Percentiles rank a stretch among this genome's conserved stretches.
phyloP scores from a whole-genome alignment of 306 rosid species.

The Glycine soja region DNA sequence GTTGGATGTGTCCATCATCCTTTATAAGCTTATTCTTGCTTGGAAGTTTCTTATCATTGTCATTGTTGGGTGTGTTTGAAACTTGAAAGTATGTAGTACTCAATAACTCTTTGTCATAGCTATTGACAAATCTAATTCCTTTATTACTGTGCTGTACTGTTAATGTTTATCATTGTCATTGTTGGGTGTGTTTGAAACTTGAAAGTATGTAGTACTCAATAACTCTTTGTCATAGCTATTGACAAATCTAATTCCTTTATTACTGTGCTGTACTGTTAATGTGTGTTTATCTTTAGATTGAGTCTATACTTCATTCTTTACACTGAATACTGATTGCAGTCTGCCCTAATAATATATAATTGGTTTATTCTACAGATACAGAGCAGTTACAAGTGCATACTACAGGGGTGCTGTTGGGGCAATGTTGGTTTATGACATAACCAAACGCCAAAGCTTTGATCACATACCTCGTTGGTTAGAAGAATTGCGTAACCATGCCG shows the following conservation, averaged over 20 bases:
- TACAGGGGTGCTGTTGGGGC: slow-evolving; percentile 98
- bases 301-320: slow-evolving; percentile 4
- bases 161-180: background rate
- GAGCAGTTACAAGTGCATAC: slow-evolving; percentile 99
- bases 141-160: background rate
- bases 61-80: background rate
- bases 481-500: slow-evolving; percentile 91
- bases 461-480: slow-evolving; percentile 97
- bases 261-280: background rate
- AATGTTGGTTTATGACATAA: slow-evolving; percentile 90
- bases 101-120: no score
- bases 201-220: background rate
- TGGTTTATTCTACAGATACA: slow-evolving; percentile 65
- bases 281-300: background rate
- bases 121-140: background rate
- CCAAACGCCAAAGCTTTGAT: slow-evolving; percentile 87
- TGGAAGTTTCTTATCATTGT: background rate
- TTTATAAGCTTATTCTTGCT: background rate
- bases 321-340: slow-evolving; percentile 2
- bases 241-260: background rate
- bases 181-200: background rate
- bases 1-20: background rate
- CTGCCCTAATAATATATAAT: slow-evolving; percentile 38
- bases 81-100: background rate
- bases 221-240: no score